Percentiles rank a stretch among this genome's conserved stretches.
Conservation (phyloP, 1,284 basidiomycete genomes). For the Somion occarium region DNA sequence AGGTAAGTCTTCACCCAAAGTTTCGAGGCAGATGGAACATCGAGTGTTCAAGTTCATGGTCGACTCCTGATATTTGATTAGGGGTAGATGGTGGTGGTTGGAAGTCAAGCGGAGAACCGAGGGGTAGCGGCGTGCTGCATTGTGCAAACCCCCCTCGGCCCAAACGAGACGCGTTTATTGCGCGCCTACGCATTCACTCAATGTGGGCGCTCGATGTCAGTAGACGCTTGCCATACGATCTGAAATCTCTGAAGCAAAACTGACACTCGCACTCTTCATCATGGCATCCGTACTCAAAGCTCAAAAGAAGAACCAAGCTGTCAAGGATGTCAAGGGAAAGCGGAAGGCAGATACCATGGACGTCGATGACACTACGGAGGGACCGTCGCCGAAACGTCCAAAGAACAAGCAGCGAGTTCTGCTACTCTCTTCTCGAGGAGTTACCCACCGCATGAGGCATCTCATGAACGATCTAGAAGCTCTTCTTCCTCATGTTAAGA, state of each 20-base stretch:
- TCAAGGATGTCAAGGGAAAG: slow-evolving; percentile 49
- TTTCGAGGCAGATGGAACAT: slow-evolving; percentile 25
- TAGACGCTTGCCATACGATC: no score
- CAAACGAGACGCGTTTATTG: no score
- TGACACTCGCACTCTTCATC: not conserved
- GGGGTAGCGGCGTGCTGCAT: no score
- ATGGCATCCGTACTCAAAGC: slow-evolving; percentile 70
- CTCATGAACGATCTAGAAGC: slow-evolving; percentile 93
- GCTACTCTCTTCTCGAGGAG: slow-evolving; percentile 88
- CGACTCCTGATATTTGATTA: not conserved
- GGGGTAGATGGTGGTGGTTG: not conserved
- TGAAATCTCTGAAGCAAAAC: no score
- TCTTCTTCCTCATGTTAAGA: slow-evolving; percentile 93
- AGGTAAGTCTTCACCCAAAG: slow-evolving; percentile 8
- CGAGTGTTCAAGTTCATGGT: slow-evolving; percentile 1
- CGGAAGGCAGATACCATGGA: slow-evolving; percentile 59
- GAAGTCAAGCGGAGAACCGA: no score
- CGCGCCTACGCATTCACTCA: no score
- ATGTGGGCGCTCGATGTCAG: no score
- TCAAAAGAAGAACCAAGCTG: slow-evolving; percentile 54
- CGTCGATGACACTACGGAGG: slow-evolving; percentile 33
- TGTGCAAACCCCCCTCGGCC: no score
- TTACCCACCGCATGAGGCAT: slow-evolving; percentile 96
- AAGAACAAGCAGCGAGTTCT: slow-evolving; percentile 87
- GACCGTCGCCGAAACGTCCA: slow-evolving; percentile 45